These are phyloP conservation scores for Cairneyella variabilis DNA, from an alignment of 495 filamentous ascomycete genomes.

Conservation along the genomic window DNA sequence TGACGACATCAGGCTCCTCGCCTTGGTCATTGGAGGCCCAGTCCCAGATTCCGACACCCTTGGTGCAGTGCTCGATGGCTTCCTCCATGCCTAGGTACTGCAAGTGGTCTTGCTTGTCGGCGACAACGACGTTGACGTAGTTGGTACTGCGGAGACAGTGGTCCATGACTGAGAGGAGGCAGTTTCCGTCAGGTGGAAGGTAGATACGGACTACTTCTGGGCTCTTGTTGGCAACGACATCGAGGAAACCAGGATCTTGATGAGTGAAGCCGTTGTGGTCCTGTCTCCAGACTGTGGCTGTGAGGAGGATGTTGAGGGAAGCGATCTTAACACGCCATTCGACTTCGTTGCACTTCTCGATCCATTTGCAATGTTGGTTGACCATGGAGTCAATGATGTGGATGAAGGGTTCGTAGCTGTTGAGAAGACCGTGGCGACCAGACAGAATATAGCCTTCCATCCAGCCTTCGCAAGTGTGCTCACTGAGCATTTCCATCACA, in stretches of 20 bases:
- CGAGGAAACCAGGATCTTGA: slow-evolving; percentile 73
- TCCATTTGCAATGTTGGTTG: slow-evolving; percentile 77
- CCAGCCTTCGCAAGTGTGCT: slow-evolving; percentile 76
- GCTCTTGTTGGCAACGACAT: slow-evolving; percentile 70
- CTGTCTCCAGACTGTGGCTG: slow-evolving; percentile 71
- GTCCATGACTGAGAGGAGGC: slow-evolving; percentile 61
- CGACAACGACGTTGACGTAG: slow-evolving; percentile 74
- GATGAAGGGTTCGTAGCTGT: slow-evolving; percentile 76
- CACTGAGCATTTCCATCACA: slow-evolving; percentile 75
- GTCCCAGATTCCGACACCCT: slow-evolving; percentile 59
- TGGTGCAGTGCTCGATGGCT: slow-evolving; percentile 66
- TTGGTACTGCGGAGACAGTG: slow-evolving; percentile 66
- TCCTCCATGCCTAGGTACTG: slow-evolving; percentile 67
- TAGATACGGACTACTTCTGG: slow-evolving; percentile 75
- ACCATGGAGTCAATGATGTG: slow-evolving; percentile 79
- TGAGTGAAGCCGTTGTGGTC: slow-evolving; percentile 80
- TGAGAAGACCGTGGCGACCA: slow-evolving; percentile 67
- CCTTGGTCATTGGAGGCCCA: slow-evolving; percentile 56
- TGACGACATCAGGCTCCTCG: slow-evolving; percentile 62
- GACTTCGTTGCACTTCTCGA: slow-evolving; percentile 70
- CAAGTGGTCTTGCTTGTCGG: slow-evolving; percentile 72
- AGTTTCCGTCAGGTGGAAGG: slow-evolving; percentile 71
- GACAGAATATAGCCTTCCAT: slow-evolving; percentile 70
- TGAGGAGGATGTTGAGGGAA: slow-evolving; percentile 71
- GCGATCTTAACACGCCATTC: slow-evolving; percentile 65